Percentiles rank a stretch among this genome's conserved stretches.
Evolutionary conservation across 495 filamentous ascomycete species (phyloP).

Genomic region (Annulohypoxylon stygium): DNA sequence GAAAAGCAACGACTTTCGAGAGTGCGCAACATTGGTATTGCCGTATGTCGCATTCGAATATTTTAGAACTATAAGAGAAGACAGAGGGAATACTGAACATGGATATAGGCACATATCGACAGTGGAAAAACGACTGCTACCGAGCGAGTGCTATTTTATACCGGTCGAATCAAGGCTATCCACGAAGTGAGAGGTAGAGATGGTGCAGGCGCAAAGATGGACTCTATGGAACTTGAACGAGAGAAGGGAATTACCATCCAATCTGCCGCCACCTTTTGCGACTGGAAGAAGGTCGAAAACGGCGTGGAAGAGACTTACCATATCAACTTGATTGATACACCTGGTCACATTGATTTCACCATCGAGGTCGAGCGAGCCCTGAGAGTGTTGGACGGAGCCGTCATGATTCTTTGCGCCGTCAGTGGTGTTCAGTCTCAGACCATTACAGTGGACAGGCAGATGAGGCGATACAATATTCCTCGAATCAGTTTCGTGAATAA

Average conservation of each 20-base stretch:
- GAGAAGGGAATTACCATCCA: conserved; percentile 99
- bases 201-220: conserved; percentile 98
- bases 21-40: conserved; percentile 98
- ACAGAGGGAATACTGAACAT: conserved; percentile 43
- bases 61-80: neutral
- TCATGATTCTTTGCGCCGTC: conserved; percentile 98
- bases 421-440: conserved; percentile 98
- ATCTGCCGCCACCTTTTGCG: conserved; percentile 96
- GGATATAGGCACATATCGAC: conserved; percentile 91
- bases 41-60: conserved; percentile 67
- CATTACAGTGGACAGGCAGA: conserved; percentile 98
- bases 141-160: conserved; percentile 98
- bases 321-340: conserved; percentile 98
- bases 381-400: conserved; percentile 94
- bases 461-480: conserved; percentile 97
- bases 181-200: conserved; percentile 98
- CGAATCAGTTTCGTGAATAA: conserved; percentile 98
- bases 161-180: conserved; percentile 94
- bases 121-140: conserved; percentile 98
- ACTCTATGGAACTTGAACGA: conserved; percentile 98
- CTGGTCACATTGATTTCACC: conserved; percentile 99
- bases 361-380: conserved; percentile 98
- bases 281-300: conserved; percentile 88
- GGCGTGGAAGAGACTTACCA: conserved; percentile 91
- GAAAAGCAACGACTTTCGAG: conserved; percentile 81